These are phyloP conservation scores for Naumovozyma castellii DNA, from an alignment of 805 yeast genomes.

Conservation along the genomic window DNA sequence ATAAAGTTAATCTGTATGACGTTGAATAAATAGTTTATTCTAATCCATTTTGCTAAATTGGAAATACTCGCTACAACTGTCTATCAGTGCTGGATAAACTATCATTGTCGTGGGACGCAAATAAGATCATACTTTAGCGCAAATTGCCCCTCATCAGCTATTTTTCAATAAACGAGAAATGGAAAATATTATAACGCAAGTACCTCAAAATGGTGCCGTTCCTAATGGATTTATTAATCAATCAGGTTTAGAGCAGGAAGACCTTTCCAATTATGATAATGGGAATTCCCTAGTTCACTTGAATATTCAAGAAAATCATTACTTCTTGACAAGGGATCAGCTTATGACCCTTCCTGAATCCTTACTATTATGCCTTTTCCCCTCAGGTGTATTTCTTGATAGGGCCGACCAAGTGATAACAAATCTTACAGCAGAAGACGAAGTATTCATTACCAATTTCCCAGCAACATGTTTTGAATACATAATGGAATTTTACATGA, in stretches of 20 bases:
- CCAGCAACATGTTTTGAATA: conserved; percentile 78
- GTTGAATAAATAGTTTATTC: too few relatives aligned
- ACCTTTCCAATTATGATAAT: conserved; percentile 16
- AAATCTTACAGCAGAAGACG: conserved; percentile 64
- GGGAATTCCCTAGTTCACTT: conserved; percentile 55
- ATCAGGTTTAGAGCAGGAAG: background rate
- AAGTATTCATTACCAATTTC: conserved; percentile 66
- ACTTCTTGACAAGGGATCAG: conserved; percentile 74
- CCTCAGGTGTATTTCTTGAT: conserved; percentile 79
- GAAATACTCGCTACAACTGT: too few relatives aligned
- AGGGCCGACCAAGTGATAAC: conserved; percentile 47
- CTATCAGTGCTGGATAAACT: background rate
- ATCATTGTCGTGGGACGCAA: background rate
- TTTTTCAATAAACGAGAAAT: too few relatives aligned
- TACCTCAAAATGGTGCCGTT: conserved; percentile 39
- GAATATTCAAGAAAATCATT: conserved; percentile 61
- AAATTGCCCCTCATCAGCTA: too few relatives aligned
- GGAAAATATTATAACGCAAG: conserved; percentile 60
- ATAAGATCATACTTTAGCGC: too few relatives aligned
- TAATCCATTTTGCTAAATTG: too few relatives aligned
- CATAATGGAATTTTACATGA: conserved; percentile 57
- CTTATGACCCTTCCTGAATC: conserved; percentile 84
- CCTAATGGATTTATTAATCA: conserved; percentile 3
- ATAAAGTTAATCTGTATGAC: too few relatives aligned
- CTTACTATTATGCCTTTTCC: conserved; percentile 74